phyloP scores from a whole-genome alignment of 495 filamentous ascomycete species.

The Coniosporium apollinis region DNA sequence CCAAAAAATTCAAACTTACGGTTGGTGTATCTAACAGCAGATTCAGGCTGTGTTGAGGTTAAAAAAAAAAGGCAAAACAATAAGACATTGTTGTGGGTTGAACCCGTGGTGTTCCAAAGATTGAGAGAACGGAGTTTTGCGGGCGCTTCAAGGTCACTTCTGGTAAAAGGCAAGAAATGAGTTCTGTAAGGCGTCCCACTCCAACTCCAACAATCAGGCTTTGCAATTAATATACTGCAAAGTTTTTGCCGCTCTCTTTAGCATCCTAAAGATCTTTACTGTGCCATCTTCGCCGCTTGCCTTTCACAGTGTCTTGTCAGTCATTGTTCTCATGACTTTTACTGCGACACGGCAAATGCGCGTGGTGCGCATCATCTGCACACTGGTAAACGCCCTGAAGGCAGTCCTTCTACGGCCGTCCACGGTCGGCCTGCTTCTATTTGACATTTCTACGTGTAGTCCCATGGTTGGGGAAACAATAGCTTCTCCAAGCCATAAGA shows the following conservation, averaged over 20 bases:
- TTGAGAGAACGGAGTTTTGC: slow-evolving; percentile 16
- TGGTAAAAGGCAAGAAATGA: slow-evolving; percentile 25
- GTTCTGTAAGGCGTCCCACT: slow-evolving; percentile 18
- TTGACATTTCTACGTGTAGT: no score
- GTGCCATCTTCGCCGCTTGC: no score
- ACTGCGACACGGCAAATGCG: background rate
- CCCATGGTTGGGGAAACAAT: no score
- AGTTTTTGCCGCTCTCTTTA: background rate
- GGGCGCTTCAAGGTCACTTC: slow-evolving; percentile 19
- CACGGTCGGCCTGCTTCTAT: no score
- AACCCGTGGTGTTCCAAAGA: slow-evolving; percentile 16
- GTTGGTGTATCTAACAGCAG: no score
- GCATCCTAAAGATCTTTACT: no score
- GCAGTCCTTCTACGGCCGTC: background rate
- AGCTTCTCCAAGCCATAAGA: no score
- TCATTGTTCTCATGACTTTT: background rate
- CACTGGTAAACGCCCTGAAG: background rate
- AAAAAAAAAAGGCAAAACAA: slow-evolving; percentile 8
- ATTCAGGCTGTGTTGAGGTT: background rate
- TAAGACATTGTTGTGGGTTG: slow-evolving; percentile 5
- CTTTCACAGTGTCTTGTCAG: background rate
- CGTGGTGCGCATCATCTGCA: background rate
- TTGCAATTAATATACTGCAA: slow-evolving; percentile 5
- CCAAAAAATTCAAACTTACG: no score
- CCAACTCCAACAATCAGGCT: slow-evolving; percentile 3